These are phyloP conservation scores for Sequoiadendron giganteum DNA, from an alignment of 75 land plant species.

Conservation along the genomic window DNA sequence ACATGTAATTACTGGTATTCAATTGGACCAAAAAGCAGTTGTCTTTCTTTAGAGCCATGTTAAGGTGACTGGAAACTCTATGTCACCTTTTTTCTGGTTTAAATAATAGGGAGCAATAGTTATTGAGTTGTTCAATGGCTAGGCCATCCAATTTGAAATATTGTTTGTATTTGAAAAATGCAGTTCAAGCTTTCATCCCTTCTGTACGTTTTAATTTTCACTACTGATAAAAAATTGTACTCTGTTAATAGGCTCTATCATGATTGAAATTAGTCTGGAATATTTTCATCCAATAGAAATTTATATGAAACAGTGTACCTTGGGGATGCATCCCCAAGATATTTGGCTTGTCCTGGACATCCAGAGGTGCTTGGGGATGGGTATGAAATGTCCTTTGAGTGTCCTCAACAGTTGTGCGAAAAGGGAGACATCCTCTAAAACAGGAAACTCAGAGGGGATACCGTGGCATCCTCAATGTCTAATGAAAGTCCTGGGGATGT, in stretches of 20 bases:
- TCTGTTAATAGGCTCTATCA: neutral
- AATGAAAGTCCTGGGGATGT: too few relatives aligned
- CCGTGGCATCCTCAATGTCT: too few relatives aligned
- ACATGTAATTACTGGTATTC: neutral
- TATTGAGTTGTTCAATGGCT: neutral
- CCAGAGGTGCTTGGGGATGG: too few relatives aligned
- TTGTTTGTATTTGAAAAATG: neutral
- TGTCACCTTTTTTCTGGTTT: neutral
- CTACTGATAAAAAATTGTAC: neutral
- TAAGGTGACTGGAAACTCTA: conserved; percentile 1
- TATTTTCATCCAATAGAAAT: too few relatives aligned
- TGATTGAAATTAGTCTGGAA: neutral
- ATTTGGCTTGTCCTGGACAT: too few relatives aligned
- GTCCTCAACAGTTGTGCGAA: too few relatives aligned
- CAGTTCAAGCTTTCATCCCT: neutral
- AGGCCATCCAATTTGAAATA: neutral
- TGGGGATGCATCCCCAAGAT: too few relatives aligned
- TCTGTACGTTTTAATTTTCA: neutral
- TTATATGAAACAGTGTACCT: too few relatives aligned
- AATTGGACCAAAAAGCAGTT: neutral
- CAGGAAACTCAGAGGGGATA: too few relatives aligned
- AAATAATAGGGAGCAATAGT: neutral
- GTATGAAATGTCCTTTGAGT: too few relatives aligned
- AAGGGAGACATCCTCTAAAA: too few relatives aligned
- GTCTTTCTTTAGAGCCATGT: neutral